Base-by-base conservation (phyloP, 192 early-diverging fungal species). In the Coemansia biformis region DNA sequence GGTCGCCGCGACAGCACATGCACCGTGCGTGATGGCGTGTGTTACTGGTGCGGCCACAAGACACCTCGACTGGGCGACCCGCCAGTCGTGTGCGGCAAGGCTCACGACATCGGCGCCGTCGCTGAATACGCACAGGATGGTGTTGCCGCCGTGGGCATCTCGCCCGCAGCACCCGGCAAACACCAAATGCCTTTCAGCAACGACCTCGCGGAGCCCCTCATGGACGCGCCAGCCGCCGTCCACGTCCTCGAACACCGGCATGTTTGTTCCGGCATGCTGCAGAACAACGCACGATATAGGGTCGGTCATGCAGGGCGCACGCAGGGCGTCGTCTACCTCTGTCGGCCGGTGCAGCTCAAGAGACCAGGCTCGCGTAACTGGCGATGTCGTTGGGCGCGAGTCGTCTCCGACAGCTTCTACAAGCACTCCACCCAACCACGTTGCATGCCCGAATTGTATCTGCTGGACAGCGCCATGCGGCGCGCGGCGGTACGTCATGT, bases 1-100 rank as follows among this genome's bases (percentile, higher is more conserved):
- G 18, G 29, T 14, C 2, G 6, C 30, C 2, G 38, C 11, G 4
- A 16, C 10, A 6, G 30, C 39, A 16, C 38, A 63, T 4, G 48
- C 40, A 8, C 65, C 58, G 15, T 68, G 65, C 1, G 58, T 55
- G 57, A 61, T 60, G 12, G 49, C 44, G 15, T 57, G 35, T 32
- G 24, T 31, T 6, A 47, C 18, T 8, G 8, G 43, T 11, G 53
- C 38, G 8, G 18, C 19, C 14, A 9, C 29, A 1, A 30, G 4
- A 1, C 8, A 9, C 7, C 29, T 5, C 29, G 29, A 8, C 29
- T 26, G 24, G 21, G 21, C 17, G 5, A 19, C 13, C 10, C 17
- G 26, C 33, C 22, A 8, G 9, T 2, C 24, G 6, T 26, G 22
- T 21, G 16, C 19, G 30, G 3, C 18, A 12, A 36, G 8, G 12